phyloP scores from a whole-genome alignment of 2,329 filamentous ascomycete genomes.

The Berkeleyomyces basicola region DNA sequence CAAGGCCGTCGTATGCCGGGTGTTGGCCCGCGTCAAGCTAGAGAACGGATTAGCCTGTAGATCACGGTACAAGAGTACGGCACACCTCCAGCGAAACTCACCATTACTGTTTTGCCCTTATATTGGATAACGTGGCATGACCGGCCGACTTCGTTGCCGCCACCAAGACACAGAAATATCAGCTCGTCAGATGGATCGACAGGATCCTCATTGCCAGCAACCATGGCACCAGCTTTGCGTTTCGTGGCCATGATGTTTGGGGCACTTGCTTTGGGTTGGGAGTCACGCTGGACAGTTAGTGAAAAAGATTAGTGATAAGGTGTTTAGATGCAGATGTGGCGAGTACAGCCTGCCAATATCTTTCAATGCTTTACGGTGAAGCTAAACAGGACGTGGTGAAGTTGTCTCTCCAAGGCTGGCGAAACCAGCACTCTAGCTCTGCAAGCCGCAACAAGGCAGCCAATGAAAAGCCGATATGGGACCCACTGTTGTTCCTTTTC shows the following conservation, averaged over 20 bases:
- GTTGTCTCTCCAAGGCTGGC: background rate
- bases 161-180: constrained; percentile 82
- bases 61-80: background rate
- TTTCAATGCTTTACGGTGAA: no score
- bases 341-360: no score
- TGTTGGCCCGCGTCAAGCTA: constrained; percentile 96
- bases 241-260: constrained; percentile 64
- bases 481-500: constrained; percentile 4
- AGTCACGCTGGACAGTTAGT: background rate
- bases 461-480: background rate
- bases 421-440: background rate
- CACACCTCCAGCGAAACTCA: constrained; percentile 23
- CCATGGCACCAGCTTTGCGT: constrained; percentile 46
- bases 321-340: no score
- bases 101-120: constrained; percentile 99
- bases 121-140: constrained; percentile 98
- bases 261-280: background rate
- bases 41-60: constrained; percentile 16
- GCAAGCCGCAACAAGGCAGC: constrained; percentile 4
- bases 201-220: constrained; percentile 49
- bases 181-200: constrained; percentile 89
- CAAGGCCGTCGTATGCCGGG: constrained; percentile 86
- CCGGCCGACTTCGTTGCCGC: constrained; percentile 90
- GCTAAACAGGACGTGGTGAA: no score
- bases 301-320: background rate